Percentiles rank a stretch among this genome's conserved stretches.
Evolutionary conservation across 2,329 filamentous ascomycete species (phyloP).

Genomic region (Colletotrichum noveboracense): DNA sequence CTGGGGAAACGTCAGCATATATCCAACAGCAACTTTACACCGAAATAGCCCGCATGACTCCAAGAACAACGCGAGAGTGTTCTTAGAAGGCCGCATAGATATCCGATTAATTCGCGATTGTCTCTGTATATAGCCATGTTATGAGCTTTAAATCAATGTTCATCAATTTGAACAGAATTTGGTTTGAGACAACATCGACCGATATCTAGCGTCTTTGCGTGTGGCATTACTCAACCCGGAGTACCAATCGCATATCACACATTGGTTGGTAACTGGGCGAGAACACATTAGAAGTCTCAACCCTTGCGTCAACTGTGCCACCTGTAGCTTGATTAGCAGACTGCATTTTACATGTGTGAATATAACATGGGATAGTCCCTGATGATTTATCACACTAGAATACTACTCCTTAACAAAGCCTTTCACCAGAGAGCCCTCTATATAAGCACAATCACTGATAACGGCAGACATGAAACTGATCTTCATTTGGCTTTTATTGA

Average conservation of each 20-base stretch:
- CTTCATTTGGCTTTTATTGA: background rate
- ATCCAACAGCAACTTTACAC: background rate
- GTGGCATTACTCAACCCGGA: too few relatives aligned
- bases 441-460: background rate
- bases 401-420: background rate
- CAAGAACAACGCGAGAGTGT: background rate
- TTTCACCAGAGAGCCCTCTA: background rate
- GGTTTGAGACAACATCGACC: too few relatives aligned
- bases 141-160: background rate
- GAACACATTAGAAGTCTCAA: accelerated
- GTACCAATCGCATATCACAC: too few relatives aligned
- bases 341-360: background rate
- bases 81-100: background rate
- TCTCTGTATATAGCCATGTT: background rate
- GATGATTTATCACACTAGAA: background rate
- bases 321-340: background rate
- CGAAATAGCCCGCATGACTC: background rate
- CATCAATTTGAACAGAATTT: too few relatives aligned
- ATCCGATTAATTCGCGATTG: accelerated
- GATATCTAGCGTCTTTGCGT: too few relatives aligned
- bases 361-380: background rate
- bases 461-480: background rate
- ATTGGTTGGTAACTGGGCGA: background rate
- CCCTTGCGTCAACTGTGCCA: too few relatives aligned
- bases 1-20: background rate